A percentile compares a stretch with the other conserved stretches of the same genome.
Evolutionary conservation across 2,329 filamentous ascomycete species (phyloP).

Genomic region (Tympanopsis confertula): DNA sequence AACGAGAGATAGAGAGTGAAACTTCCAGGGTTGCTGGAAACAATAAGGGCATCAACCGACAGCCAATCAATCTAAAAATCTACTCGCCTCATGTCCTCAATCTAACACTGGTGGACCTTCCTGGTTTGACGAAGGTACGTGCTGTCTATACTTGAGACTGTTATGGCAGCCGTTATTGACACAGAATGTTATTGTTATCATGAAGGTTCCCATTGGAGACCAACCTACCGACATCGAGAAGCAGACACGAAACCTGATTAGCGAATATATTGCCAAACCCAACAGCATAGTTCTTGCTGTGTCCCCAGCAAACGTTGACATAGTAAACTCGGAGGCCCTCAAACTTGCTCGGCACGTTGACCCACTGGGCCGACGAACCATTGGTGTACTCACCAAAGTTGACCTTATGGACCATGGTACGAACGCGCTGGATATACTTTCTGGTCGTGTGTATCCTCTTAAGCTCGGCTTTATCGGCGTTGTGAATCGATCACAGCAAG

Average conservation of each 20-base stretch:
- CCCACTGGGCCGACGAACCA: conserved; percentile 83
- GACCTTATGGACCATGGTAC: conserved; percentile 99
- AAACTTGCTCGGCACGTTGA: conserved; percentile 97
- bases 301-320: conserved; percentile 92
- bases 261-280: conserved; percentile 96
- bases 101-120: conserved; percentile 88
- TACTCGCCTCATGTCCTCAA: conserved; percentile 96
- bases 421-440: conserved; percentile 91
- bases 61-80: conserved; percentile 96
- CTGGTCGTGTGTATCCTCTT: conserved; percentile 86
- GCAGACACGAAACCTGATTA: conserved; percentile 89
- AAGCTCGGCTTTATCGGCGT: conserved; percentile 97
- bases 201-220: conserved; percentile 84
- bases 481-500: conserved; percentile 94
- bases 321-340: conserved; percentile 94
- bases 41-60: conserved; percentile 96
- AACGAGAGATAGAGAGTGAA: conserved; percentile 93
- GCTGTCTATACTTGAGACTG: no score
- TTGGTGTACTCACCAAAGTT: conserved; percentile 92
- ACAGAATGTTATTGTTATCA: no score
- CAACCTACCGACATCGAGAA: conserved; percentile 97
- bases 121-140: conserved; percentile 80
- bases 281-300: conserved; percentile 97
- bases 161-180: no score
- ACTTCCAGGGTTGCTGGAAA: conserved; percentile 86